Evolutionary conservation across 116 monocot species (phyloP), one percentile per base, ranked within the genome.

Genomic region (Thalassia testudinum): DNA sequence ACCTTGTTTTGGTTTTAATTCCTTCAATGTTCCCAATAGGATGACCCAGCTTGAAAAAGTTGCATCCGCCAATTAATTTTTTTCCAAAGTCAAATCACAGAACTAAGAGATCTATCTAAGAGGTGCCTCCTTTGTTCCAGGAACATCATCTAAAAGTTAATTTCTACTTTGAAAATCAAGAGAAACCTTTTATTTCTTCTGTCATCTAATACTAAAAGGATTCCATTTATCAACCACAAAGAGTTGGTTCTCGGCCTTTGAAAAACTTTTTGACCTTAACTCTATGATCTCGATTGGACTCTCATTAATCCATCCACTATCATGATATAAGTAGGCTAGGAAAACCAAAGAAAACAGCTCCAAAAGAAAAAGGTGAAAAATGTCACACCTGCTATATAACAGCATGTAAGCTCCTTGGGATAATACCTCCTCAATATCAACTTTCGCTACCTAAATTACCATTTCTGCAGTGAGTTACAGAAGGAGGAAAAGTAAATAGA

Each of bases 371-470:
- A 40, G 7, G 7, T 8, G 11, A 8, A 40, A 8, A 8, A 40
- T 40, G 7, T 40, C 12, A 60, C 73, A 88, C 97, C 97, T 81
- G 62, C 66, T 79, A 58, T 88, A 97, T 29, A 97, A 62, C 5
- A 97, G 79, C 89, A 97, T 88, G 70, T 97, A 97, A 42, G 97
- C 97, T 52, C 74, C 79, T 61, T 97, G 79, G 47, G 82, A 61
- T 56, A 88, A 78, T 42, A 97, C 97, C 47, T 97, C 85, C 45
- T 79, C 82, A 63, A 73, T 64, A 58, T 85, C 97, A 28, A 85
- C 89, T 28, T 52, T 37, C 34, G 21, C 64, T 26, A 97, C 97
- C 97, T 97, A 52, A 17, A 63, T 20, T 43, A 68, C 23, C 21
- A 21, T 26, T 21, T 21, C 42, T 37, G 19, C 4, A 6, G 15